A percentile compares a stretch with the other conserved stretches of the same genome.
These are phyloP conservation scores for Nepenthes alata DNA, from an alignment of 179 eudicot species.

Conservation along the genomic window DNA sequence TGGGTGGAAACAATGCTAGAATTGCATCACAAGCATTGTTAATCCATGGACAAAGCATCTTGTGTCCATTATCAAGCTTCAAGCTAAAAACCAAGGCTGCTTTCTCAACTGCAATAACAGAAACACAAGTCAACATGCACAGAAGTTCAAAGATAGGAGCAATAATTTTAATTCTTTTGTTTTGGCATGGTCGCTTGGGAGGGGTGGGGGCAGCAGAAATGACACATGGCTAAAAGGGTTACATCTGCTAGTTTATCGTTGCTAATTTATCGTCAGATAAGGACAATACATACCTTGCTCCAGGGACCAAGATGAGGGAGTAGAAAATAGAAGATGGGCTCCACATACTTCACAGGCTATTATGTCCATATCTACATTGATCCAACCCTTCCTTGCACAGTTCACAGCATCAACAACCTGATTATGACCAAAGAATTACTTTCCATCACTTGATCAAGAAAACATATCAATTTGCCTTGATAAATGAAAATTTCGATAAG, in stretches of 20 bases:
- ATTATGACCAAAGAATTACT: slow-evolving; percentile 7
- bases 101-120: slow-evolving; percentile 56
- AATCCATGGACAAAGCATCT: slow-evolving; percentile 79
- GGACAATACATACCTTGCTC: slow-evolving; percentile 53
- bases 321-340: slow-evolving; percentile 71
- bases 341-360: slow-evolving; percentile 81
- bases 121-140: background rate
- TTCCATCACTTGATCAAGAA: background rate
- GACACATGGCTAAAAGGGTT: background rate
- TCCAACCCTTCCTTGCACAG: slow-evolving; percentile 96
- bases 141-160: too few relatives aligned
- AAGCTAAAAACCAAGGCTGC: slow-evolving; percentile 85
- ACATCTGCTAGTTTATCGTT: background rate
- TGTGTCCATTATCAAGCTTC: slow-evolving; percentile 85
- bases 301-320: slow-evolving; percentile 70
- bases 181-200: background rate
- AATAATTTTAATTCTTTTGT: background rate
- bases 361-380: slow-evolving; percentile 75
- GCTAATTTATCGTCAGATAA: slow-evolving; percentile 1
- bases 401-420: slow-evolving; percentile 74
- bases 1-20: slow-evolving; percentile 72
- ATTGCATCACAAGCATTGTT: slow-evolving; percentile 74
- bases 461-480: background rate
- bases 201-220: background rate
- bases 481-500: background rate